Percentiles rank a stretch among this genome's conserved stretches.
Conservation (phyloP, 139 green algal genomes). For the Coelastrella sp. region DNA sequence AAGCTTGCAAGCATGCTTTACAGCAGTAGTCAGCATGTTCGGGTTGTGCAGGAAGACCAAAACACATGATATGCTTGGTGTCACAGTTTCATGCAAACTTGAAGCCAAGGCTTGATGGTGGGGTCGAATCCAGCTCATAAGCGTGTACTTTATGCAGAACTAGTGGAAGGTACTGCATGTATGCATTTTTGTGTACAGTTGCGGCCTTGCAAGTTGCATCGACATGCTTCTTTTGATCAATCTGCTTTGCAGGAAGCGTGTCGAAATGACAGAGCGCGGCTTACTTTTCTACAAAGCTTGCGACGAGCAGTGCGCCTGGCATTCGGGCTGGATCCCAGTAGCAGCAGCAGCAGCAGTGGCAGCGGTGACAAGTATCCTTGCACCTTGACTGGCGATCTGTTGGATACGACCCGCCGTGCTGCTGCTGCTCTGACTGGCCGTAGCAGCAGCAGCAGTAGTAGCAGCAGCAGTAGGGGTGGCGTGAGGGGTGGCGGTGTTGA, state of each 20-base stretch:
- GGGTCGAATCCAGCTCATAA: too few relatives aligned
- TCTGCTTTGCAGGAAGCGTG: constrained; percentile 45
- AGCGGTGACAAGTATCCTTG: background rate
- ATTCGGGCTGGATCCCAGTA: background rate
- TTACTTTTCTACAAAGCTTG: background rate
- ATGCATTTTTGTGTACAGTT: too few relatives aligned
- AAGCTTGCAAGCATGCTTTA: too few relatives aligned
- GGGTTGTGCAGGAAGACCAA: too few relatives aligned
- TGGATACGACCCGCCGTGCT: background rate
- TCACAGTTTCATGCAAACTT: too few relatives aligned
- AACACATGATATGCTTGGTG: too few relatives aligned
- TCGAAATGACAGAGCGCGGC: background rate
- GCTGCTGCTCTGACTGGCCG: background rate
- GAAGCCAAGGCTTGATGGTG: too few relatives aligned
- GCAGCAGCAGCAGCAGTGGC: background rate
- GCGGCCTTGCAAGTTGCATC: too few relatives aligned
- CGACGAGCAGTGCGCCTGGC: constrained; percentile 5
- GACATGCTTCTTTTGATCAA: too few relatives aligned
- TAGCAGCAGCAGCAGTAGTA: background rate
- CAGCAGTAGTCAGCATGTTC: too few relatives aligned
- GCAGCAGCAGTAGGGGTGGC: background rate
- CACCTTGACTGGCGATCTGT: constrained; percentile 1
- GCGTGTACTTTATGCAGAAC: too few relatives aligned
- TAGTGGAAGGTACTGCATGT: too few relatives aligned
- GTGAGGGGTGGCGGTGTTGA: background rate